A percentile compares a stretch with the other conserved stretches of the same genome.
Conservation (phyloP, 1,139 yeast genomes). For the Magnusiomyces paraingens region DNA sequence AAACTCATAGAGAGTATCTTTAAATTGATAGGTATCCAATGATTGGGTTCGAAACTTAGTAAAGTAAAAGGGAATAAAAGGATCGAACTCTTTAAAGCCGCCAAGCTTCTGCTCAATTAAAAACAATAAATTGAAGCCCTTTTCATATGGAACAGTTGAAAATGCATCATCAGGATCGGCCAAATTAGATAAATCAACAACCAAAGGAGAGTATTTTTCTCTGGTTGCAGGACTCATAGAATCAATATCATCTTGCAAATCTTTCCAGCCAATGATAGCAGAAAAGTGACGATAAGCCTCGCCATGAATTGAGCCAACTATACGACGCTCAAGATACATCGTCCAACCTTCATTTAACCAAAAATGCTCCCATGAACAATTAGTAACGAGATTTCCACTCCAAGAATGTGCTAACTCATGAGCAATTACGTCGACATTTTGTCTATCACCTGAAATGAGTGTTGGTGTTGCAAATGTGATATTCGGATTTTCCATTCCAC, state of each 20-base stretch:
- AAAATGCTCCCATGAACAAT: constrained; percentile 88
- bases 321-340: constrained; percentile 81
- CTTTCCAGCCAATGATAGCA: constrained; percentile 87
- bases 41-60: constrained; percentile 60
- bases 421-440: constrained; percentile 82
- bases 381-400: constrained; percentile 87
- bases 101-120: constrained; percentile 64
- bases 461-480: constrained; percentile 91
- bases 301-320: constrained; percentile 70
- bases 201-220: constrained; percentile 54
- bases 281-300: constrained; percentile 70
- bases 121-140: constrained; percentile 76
- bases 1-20: constrained; percentile 65
- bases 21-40: constrained; percentile 73
- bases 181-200: constrained; percentile 59
- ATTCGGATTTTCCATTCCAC: constrained; percentile 95
- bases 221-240: constrained; percentile 44
- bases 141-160: constrained; percentile 84
- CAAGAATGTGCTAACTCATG: constrained; percentile 92
- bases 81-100: constrained; percentile 59
- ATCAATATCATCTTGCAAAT: constrained; percentile 57
- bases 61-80: constrained; percentile 75
- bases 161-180: constrained; percentile 87
- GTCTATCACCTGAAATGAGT: constrained; percentile 75
- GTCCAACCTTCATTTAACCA: constrained; percentile 98